Conservation (phyloP, 306 rosid species). For the Macrotyloma uniflorum region DNA sequence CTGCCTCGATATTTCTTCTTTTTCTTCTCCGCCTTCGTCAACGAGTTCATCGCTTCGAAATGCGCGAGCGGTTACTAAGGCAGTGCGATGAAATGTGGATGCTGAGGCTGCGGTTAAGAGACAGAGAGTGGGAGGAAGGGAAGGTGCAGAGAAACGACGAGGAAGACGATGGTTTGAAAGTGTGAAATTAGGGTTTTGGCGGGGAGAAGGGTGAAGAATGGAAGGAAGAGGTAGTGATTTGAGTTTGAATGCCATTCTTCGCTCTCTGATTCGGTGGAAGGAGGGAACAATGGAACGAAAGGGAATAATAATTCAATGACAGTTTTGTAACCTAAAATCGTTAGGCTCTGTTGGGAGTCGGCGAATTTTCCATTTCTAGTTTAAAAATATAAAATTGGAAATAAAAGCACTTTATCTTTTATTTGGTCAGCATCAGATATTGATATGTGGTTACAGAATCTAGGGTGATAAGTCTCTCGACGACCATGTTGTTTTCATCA, state of each 20-base stretch:
- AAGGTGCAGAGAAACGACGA: constrained; percentile 23
- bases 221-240: neutral
- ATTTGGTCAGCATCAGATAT: neutral
- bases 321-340: neutral
- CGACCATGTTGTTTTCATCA: too few relatives aligned
- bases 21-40: neutral
- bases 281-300: too few relatives aligned
- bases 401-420: too few relatives aligned
- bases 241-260: constrained; percentile 44
- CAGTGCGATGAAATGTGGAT: neutral
- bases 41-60: constrained; percentile 5
- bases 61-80: constrained; percentile 32
- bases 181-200: constrained; percentile 38
- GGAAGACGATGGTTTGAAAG: constrained; percentile 21
- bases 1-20: neutral
- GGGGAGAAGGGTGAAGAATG: constrained; percentile 25
- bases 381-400: too few relatives aligned
- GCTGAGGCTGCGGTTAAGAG: neutral
- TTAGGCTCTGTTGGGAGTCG: too few relatives aligned
- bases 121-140: neutral
- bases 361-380: too few relatives aligned
- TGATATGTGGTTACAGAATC: neutral
- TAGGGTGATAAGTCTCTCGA: too few relatives aligned
- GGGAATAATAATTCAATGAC: too few relatives aligned
- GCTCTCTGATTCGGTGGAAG: neutral